A percentile compares a stretch with the other conserved stretches of the same genome.
Evolutionary conservation across 352 stramenopile species (phyloP).

Genomic region (Pythium rishiriense): DNA sequence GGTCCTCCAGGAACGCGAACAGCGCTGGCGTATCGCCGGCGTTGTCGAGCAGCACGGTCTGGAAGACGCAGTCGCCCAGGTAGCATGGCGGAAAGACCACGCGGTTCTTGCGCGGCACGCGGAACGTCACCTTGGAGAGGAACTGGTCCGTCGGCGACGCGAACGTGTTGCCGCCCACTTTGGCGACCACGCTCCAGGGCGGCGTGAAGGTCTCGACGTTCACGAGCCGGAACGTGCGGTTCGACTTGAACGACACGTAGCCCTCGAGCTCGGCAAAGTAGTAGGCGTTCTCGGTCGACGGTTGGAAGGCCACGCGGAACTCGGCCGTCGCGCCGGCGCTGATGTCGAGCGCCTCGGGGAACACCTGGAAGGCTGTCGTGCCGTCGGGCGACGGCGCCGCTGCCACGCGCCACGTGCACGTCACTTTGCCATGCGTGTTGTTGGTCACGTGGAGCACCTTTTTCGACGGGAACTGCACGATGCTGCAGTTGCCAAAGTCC

Average conservation of each 20-base stretch:
- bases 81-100: conserved; percentile 88
- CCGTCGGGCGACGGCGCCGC: conserved; percentile 6
- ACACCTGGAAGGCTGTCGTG: conserved; percentile 62
- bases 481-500: conserved; percentile 78
- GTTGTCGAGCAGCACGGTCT: conserved; percentile 89
- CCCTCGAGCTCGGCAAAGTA: conserved; percentile 90
- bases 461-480: conserved; percentile 61
- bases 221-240: conserved; percentile 92
- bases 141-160: conserved; percentile 81
- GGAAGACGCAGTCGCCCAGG: conserved; percentile 87
- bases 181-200: conserved; percentile 83
- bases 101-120: conserved; percentile 40
- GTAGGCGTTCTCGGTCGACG: conserved; percentile 77
- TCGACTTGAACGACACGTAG: conserved; percentile 91
- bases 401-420: conserved; percentile 68
- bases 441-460: conserved; percentile 83
- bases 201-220: conserved; percentile 91
- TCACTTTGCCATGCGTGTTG: conserved; percentile 87
- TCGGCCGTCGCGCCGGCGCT: conserved; percentile 61
- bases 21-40: conserved; percentile 85
- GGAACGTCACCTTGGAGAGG: conserved; percentile 80
- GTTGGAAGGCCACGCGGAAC: conserved; percentile 87
- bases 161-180: conserved; percentile 89
- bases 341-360: conserved; percentile 78
- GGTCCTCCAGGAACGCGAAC: conserved; percentile 81